A percentile compares a stretch with the other conserved stretches of the same genome.
Conservation (phyloP, 768 basidiomycete genomes). For the Arthromyces matolae region DNA sequence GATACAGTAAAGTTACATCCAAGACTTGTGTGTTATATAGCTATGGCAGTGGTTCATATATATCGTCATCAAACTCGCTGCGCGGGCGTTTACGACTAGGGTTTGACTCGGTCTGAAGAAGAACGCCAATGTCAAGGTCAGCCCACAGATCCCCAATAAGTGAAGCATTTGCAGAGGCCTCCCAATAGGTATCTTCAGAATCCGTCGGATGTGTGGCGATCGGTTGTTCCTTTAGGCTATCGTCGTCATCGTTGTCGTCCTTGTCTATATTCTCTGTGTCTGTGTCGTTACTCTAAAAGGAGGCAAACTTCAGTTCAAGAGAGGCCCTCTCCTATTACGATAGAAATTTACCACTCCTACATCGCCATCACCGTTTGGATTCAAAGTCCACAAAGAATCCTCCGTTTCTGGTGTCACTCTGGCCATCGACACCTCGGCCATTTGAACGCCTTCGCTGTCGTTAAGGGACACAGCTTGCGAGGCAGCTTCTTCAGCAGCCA, state of each 20-base stretch:
- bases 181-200: background rate
- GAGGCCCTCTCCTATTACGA: background rate
- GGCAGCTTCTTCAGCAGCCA: too few species aligned
- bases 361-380: conserved; percentile 27
- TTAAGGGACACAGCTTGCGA: too few species aligned
- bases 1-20: too few species aligned
- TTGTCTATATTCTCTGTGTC: too few species aligned
- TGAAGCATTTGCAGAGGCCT: conserved; percentile 1
- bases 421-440: too few species aligned
- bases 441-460: too few species aligned
- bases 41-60: conserved; percentile 6
- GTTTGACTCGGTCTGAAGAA: background rate
- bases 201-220: background rate
- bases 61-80: conserved; percentile 20
- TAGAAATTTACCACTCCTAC: conserved; percentile 7
- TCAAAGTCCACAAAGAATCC: conserved; percentile 44
- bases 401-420: too few species aligned
- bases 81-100: conserved; percentile 29
- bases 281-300: background rate
- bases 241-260: too few species aligned
- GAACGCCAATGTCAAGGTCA: conserved; percentile 6
- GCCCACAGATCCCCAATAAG: conserved; percentile 7
- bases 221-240: too few species aligned
- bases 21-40: too few species aligned
- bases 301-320: too few species aligned